These are phyloP conservation scores for Myxozyma kluyveri DNA, from an alignment of 805 yeast genomes.

Conservation along the genomic window DNA sequence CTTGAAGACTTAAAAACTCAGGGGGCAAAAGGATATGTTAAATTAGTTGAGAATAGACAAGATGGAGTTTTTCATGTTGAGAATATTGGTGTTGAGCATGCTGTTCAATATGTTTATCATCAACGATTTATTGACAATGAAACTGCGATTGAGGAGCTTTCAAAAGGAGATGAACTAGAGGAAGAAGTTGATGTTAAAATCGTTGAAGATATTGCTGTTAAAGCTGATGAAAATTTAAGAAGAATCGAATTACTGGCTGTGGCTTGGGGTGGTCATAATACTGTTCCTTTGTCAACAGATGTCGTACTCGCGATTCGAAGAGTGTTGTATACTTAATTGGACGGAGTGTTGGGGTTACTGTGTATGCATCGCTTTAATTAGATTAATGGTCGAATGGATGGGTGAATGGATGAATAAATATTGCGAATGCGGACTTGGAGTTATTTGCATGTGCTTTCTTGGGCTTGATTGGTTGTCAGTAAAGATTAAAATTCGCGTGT, in stretches of 20 bases:
- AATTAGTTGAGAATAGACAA: slow-evolving; percentile 11
- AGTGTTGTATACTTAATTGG: slow-evolving; percentile 7
- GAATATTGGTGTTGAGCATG: slow-evolving; percentile 7
- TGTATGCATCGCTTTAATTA: too few species aligned
- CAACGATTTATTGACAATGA: slow-evolving; percentile 7
- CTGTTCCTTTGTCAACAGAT: slow-evolving; percentile 19
- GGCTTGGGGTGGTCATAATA: slow-evolving; percentile 24
- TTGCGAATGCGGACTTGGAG: too few species aligned
- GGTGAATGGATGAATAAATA: too few species aligned
- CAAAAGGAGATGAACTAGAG: neutral
- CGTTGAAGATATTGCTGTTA: too few species aligned
- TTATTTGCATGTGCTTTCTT: too few species aligned
- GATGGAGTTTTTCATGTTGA: slow-evolving; percentile 15
- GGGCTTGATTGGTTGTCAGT: too few species aligned
- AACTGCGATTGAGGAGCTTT: neutral
- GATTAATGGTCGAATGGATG: too few species aligned
- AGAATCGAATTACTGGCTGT: slow-evolving; percentile 17
- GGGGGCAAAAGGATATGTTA: slow-evolving; percentile 1
- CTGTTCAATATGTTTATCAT: slow-evolving; percentile 14
- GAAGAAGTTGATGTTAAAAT: neutral
- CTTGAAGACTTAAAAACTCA: neutral
- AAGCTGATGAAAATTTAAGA: neutral
- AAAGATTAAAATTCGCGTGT: too few species aligned
- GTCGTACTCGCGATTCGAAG: slow-evolving; percentile 17
- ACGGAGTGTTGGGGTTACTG: neutral